These are phyloP conservation scores for Clonostachys rosea DNA, from an alignment of 2,329 filamentous ascomycete species.

Conservation along the genomic window DNA sequence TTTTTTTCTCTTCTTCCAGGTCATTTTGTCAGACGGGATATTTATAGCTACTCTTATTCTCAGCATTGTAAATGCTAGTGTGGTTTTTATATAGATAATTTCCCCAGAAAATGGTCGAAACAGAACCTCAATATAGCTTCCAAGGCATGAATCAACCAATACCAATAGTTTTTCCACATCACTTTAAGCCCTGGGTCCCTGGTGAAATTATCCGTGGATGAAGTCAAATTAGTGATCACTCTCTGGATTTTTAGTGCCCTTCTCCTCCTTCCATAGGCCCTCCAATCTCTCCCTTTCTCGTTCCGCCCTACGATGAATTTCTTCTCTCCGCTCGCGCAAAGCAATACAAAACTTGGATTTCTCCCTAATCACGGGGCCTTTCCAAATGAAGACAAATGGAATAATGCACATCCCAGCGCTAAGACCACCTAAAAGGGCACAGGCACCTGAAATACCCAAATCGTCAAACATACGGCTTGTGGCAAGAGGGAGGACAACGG, in stretches of 20 bases:
- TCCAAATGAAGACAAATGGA: slow-evolving; percentile 50
- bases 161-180: too few species aligned
- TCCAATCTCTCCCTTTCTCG: slow-evolving; percentile 22
- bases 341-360: slow-evolving; percentile 59
- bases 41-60: too few species aligned
- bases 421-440: slow-evolving; percentile 44
- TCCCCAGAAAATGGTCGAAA: too few species aligned
- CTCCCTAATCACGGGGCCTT: slow-evolving; percentile 48
- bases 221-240: too few species aligned
- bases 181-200: too few species aligned
- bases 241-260: slow-evolving; percentile 1
- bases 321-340: slow-evolving; percentile 44
- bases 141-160: too few species aligned
- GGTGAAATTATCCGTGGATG: too few species aligned
- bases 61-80: too few species aligned
- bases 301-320: slow-evolving; percentile 33
- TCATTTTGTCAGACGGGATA: too few species aligned
- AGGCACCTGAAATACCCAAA: slow-evolving; percentile 44
- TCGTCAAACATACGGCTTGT: slow-evolving; percentile 42
- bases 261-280: slow-evolving; percentile 10
- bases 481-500: slow-evolving; percentile 63
- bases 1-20: too few species aligned
- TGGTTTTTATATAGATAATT: too few species aligned
- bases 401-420: slow-evolving; percentile 44
- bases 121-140: too few species aligned